A percentile compares a stretch with the other conserved stretches of the same genome.
These are phyloP conservation scores for Keqinozyma sinolaborantium DNA, from an alignment of 1,139 yeast species.

Conservation along the genomic window DNA sequence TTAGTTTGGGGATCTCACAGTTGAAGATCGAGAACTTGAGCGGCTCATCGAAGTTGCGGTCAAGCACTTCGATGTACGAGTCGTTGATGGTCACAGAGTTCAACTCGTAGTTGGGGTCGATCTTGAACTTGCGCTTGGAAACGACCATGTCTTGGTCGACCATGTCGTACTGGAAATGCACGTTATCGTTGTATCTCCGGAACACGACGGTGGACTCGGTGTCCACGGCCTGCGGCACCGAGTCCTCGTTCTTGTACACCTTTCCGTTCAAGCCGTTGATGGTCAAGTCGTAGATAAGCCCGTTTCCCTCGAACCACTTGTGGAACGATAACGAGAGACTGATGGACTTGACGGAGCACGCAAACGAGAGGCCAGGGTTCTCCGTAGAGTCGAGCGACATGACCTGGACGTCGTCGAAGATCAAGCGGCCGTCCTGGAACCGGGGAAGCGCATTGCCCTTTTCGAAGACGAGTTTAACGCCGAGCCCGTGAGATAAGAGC, in stretches of 20 bases:
- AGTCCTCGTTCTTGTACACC: conserved; percentile 18
- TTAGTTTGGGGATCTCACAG: conserved; percentile 58
- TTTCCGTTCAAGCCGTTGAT: conserved; percentile 60
- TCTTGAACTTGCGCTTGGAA: conserved; percentile 10
- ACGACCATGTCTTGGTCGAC: conserved; percentile 20
- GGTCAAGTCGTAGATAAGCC: conserved; percentile 60
- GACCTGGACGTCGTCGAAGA: conserved; percentile 51
- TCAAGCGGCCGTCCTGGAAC: conserved; percentile 58
- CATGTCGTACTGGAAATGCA: conserved; percentile 32
- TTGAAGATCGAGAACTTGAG: conserved; percentile 57
- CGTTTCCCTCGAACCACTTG: conserved; percentile 70
- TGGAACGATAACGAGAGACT: conserved; percentile 58
- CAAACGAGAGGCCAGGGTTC: conserved; percentile 18
- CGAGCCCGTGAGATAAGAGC: conserved; percentile 39
- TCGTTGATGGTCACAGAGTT: conserved; percentile 53
- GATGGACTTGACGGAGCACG: conserved; percentile 49
- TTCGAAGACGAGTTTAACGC: conserved; percentile 31
- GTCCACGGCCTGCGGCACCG: conserved; percentile 1
- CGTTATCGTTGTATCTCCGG: conserved; percentile 21
- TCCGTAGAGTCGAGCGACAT: conserved; percentile 17
- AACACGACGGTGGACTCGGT: conserved; percentile 6
- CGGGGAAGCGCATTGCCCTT: conserved; percentile 41
- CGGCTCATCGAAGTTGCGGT: conserved; percentile 30
- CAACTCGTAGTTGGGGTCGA: conserved; percentile 45
- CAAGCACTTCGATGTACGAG: conserved; percentile 44